Conservation (phyloP, 1,284 basidiomycete genomes). For the Boletus smithii region DNA sequence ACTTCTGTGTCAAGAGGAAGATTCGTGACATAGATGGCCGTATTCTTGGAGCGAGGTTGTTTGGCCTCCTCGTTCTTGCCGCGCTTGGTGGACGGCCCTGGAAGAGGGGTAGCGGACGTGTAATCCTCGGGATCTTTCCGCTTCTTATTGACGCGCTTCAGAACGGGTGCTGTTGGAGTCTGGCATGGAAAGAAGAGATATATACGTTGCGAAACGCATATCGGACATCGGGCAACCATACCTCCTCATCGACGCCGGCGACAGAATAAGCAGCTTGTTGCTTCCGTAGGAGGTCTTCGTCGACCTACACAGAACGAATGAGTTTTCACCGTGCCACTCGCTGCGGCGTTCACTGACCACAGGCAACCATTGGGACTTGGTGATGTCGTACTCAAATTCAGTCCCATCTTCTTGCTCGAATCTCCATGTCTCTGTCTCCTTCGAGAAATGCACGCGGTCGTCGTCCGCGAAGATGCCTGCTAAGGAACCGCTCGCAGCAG, state of each 20-base stretch:
- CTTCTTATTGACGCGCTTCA: conserved; percentile 77
- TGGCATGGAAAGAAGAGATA: conserved; percentile 35
- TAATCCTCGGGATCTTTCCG: conserved; percentile 78
- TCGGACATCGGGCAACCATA: conserved; percentile 40
- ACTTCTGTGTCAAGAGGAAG: conserved; percentile 77
- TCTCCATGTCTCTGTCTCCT: conserved; percentile 75
- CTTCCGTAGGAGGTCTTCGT: conserved; percentile 76
- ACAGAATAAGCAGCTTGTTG: conserved; percentile 94
- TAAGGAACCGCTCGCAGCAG: conserved; percentile 50
- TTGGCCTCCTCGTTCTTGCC: conserved; percentile 53
- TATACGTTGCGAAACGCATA: conserved; percentile 24
- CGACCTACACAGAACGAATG: conserved; percentile 47
- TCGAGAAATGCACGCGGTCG: conserved; percentile 78
- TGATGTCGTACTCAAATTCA: conserved; percentile 84
- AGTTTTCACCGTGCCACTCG: conserved; percentile 2
- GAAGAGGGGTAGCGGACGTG: conserved; percentile 53
- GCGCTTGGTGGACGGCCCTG: conserved; percentile 61
- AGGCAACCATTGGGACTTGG: conserved; percentile 76
- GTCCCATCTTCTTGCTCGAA: conserved; percentile 86
- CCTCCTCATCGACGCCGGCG: conserved; percentile 87
- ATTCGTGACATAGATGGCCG: conserved; percentile 87
- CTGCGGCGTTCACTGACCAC: conserved; percentile 52
- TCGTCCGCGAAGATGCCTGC: conserved; percentile 69
- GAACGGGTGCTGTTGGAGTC: conserved; percentile 81
- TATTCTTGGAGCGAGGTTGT: conserved; percentile 73